These are phyloP conservation scores for Lupinus albus DNA, from an alignment of 306 rosid genomes.

Conservation along the genomic window DNA sequence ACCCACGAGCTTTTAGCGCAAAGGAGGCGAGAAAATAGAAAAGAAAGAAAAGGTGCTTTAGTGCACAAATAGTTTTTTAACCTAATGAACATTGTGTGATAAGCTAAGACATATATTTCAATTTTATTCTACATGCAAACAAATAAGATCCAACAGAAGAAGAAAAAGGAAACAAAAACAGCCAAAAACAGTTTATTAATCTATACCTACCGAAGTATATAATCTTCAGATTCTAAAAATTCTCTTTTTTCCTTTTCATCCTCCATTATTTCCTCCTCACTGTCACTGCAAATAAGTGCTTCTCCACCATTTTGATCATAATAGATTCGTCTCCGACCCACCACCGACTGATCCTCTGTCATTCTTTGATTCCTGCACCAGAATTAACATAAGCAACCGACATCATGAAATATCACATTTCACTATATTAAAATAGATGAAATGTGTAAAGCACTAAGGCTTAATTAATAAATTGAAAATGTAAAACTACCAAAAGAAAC, in stretches of 20 bases:
- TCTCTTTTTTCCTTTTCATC: constrained; percentile 91
- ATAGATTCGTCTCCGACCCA: constrained; percentile 96
- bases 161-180: constrained; percentile 24
- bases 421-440: constrained; percentile 19
- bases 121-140: no score
- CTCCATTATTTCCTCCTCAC: constrained; percentile 89
- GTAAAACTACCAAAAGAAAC: constrained; percentile 10
- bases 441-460: constrained; percentile 15
- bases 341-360: constrained; percentile 97
- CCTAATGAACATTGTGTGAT: no score
- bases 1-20: not conserved
- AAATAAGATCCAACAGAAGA: not conserved
- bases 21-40: not conserved
- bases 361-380: constrained; percentile 93
- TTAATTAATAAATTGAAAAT: constrained; percentile 26
- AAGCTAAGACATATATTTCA: no score
- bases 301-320: constrained; percentile 98
- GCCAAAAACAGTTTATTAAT: constrained; percentile 38
- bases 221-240: constrained; percentile 90
- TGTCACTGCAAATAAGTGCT: constrained; percentile 97
- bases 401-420: constrained; percentile 30
- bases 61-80: no score
- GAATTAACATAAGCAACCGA: constrained; percentile 33
- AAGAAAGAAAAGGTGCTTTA: no score
- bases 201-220: constrained; percentile 76